Evolutionary conservation across 2,329 filamentous ascomycete genomes (phyloP), one percentile per base, ranked within the genome.

Genomic region (Alternaria gansuensis): DNA sequence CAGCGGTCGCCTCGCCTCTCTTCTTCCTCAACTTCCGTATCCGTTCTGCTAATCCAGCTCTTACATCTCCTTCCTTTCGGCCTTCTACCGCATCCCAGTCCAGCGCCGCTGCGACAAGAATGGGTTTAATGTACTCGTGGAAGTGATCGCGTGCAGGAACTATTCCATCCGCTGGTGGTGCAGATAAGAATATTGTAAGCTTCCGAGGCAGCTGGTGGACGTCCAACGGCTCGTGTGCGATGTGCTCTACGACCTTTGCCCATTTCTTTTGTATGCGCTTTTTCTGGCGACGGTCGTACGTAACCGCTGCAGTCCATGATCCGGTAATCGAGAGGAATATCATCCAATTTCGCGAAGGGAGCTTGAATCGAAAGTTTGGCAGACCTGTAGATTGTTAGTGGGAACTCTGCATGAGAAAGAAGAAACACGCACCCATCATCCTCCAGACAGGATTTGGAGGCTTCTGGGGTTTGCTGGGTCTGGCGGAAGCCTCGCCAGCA

Each of bases 41-140:
- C 75, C 88, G 89, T 81, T 97, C 92, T 26, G 95, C 94, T 45
- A 96, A 85, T 13, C 90, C 91, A 51, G 91, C 93, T 62, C 95
- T 84, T 43, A 99, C 87, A 74, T 99, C 94, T n/a, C 95, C 95
- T 81, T 97, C 91, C 74, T 90, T 89, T 52, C 93, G 84, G 5
- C 94, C 95, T 79, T 98, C 94, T 5, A 98, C 86, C 57, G 97
- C 96, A 71, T 97, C 94, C 88, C 96, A 98, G 77, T 99, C 95
- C 73, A 98, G 81, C 0, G 93, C 93, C 1, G 92, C 94, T 2
- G 92, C 90, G 4, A 95, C 91, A 37, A 99, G 81, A 26, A 99
- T 86, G 2, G 95, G 95, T 82, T 98, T 98, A 41, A 97, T 87
- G 75, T 97, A 99, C 76, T 97, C 92, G 72, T 93, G 89, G 78